These are phyloP conservation scores for Calonectria crousiana DNA, from an alignment of 2,329 filamentous ascomycete genomes.

Conservation along the genomic window DNA sequence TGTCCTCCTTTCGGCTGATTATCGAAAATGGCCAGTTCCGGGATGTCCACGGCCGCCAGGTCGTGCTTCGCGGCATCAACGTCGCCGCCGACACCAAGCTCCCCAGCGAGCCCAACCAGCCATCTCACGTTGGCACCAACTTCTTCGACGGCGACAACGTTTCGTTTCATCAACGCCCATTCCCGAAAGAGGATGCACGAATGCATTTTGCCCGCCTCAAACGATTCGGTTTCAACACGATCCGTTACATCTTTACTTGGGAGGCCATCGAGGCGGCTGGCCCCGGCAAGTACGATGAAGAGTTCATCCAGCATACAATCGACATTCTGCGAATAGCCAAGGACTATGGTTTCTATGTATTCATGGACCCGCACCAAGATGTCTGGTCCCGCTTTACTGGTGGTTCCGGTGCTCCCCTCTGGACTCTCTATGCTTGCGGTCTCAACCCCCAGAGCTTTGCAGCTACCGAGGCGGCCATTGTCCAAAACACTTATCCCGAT, in stretches of 20 bases:
- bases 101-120: conserved; percentile 82
- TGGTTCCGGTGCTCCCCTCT: conserved; percentile 95
- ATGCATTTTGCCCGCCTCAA: conserved; percentile 88
- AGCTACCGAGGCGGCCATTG: conserved; percentile 89
- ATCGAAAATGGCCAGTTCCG: conserved; percentile 90
- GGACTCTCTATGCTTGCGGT: conserved; percentile 96
- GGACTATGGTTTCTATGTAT: conserved; percentile 92
- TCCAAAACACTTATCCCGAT: conserved; percentile 93
- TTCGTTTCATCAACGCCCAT: conserved; percentile 89
- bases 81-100: conserved; percentile 91
- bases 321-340: conserved; percentile 86
- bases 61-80: conserved; percentile 94
- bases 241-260: conserved; percentile 98
- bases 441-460: conserved; percentile 88
- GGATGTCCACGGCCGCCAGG: conserved; percentile 84
- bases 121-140: conserved; percentile 80
- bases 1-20: conserved; percentile 81
- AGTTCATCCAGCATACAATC: conserved; percentile 93
- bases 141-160: conserved; percentile 96
- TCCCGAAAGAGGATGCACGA: conserved; percentile 84
- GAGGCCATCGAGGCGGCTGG: conserved; percentile 96
- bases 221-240: conserved; percentile 94
- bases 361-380: conserved; percentile 99
- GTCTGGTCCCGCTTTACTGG: conserved; percentile 97
- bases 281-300: conserved; percentile 92